phyloP scores from a whole-genome alignment of 257 asterid species.

The Nicotiana obtusifolia region DNA sequence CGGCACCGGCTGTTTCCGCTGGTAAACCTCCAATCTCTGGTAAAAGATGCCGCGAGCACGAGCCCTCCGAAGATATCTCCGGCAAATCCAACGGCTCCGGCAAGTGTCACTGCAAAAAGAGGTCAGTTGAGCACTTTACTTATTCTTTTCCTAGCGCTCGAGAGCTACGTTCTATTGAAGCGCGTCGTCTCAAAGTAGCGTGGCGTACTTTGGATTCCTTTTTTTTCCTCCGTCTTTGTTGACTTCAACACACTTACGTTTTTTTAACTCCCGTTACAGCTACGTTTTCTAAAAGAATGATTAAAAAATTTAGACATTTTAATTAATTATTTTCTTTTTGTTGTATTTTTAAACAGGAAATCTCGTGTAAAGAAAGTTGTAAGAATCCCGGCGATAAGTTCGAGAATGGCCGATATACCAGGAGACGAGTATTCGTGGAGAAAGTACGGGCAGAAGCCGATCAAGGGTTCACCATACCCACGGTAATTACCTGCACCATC shows the following conservation, averaged over 20 bases:
- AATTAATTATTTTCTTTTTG: background rate
- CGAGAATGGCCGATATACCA: constrained; percentile 67
- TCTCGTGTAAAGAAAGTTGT: constrained; percentile 38
- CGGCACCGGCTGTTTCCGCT: constrained; percentile 37
- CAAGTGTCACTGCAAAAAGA: constrained; percentile 73
- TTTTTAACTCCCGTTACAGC: background rate
- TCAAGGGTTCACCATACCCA: constrained; percentile 85
- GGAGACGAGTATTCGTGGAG: constrained; percentile 74
- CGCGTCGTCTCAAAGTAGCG: background rate
- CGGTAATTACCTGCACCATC: constrained; percentile 45
- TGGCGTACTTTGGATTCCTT: background rate
- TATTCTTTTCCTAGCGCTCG: background rate
- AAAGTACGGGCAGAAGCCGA: constrained; percentile 78
- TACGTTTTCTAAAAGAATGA: background rate
- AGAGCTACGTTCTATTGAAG: background rate
- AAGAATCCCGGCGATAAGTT: constrained; percentile 66
- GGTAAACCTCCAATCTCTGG: constrained; percentile 58
- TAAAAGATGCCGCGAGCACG: constrained; percentile 69
- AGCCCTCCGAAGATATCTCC: constrained; percentile 41
- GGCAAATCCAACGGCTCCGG: constrained; percentile 48
- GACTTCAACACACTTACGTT: background rate
- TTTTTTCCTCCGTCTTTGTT: background rate
- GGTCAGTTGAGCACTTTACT: constrained; percentile 22
- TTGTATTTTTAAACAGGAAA: constrained; percentile 40
- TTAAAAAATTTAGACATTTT: background rate